Percentiles rank a stretch among this genome's conserved stretches.
phyloP scores from a whole-genome alignment of 345 rosid genomes.

The Moricandia arvensis region DNA sequence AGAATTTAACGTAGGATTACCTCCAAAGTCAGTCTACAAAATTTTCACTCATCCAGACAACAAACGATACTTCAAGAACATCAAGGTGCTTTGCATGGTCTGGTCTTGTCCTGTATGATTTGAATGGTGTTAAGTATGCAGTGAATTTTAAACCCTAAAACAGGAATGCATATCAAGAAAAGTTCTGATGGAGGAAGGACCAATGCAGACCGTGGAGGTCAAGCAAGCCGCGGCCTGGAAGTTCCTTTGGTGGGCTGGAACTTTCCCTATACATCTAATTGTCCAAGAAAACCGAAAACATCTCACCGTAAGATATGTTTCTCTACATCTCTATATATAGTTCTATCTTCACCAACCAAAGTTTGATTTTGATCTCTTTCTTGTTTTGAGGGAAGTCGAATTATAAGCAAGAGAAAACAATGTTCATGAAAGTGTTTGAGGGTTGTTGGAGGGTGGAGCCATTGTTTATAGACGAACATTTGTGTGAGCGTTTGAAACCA shows the following conservation, averaged over 20 bases:
- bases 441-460: conserved; percentile 90
- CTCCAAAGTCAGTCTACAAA: conserved; percentile 71
- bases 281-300: conserved; percentile 77
- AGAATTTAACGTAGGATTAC: conserved; percentile 31
- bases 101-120: not conserved
- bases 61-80: conserved; percentile 81
- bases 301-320: conserved; percentile 41
- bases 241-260: conserved; percentile 94
- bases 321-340: not conserved
- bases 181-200: conserved; percentile 68
- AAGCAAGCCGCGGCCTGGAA: conserved; percentile 91
- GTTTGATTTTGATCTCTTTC: not conserved
- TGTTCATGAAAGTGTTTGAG: conserved; percentile 84
- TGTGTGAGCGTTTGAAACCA: conserved; percentile 54
- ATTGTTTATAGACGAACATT: conserved; percentile 60
- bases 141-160: not conserved
- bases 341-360: not conserved
- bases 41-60: conserved; percentile 90
- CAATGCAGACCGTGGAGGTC: conserved; percentile 65
- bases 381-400: conserved; percentile 55
- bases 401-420: conserved; percentile 70
- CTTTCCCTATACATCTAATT: conserved; percentile 68
- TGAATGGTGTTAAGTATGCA: not conserved
- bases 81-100: conserved; percentile 52
- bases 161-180: conserved; percentile 79